Evolutionary conservation across 331 rosid genomes (phyloP), one percentile per base, ranked within the genome.

Genomic region (Acacia pycnantha): DNA sequence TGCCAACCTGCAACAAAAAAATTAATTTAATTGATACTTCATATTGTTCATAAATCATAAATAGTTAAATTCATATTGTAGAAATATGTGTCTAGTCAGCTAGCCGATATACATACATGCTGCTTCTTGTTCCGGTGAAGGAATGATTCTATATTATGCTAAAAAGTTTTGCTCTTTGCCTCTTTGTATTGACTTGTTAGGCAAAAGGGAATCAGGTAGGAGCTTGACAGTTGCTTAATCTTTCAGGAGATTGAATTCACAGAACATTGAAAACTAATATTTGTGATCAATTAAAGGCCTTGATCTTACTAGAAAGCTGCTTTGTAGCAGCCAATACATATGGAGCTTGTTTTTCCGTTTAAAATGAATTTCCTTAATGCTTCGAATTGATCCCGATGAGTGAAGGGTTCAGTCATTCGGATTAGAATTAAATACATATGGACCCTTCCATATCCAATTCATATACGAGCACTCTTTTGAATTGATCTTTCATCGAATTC

Each of bases 311-410:
- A 33, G 72, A 47, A 71, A 6, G 62, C 51, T 33, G 64, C 67
- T 62, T 47, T 64, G 43, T 37, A 33, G 74, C 43, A 22, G 59
- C 68, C 46, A 48, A 41, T 43, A 73, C 3, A 61, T 58, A 27
- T 48, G 70, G 27, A 64, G 43, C 59, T 44, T 64, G 11, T 29
- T 64, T 64, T 6, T 37, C n/a, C 5, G 18, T 64, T 15, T 2
- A 65, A 65, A 29, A 64, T 29, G 43, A 16, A 29, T 83, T 83
- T 73, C 6, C 81, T 54, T 72, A 35, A 29, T 86, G 79, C 64
- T 82, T 70, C 40, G 8, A 37, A 37, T 37, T 37, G 40, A 37
- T 37, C 40, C 8, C 8, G 40, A 37, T 1, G 40, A 37, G 8
- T 6, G 8, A 5, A 37, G 40, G 40, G 40, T 37, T 37, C 40